Evolutionary conservation across 2,329 filamentous ascomycete genomes (phyloP), one percentile per base, ranked within the genome.

Genomic region (Kalmusia sp.): DNA sequence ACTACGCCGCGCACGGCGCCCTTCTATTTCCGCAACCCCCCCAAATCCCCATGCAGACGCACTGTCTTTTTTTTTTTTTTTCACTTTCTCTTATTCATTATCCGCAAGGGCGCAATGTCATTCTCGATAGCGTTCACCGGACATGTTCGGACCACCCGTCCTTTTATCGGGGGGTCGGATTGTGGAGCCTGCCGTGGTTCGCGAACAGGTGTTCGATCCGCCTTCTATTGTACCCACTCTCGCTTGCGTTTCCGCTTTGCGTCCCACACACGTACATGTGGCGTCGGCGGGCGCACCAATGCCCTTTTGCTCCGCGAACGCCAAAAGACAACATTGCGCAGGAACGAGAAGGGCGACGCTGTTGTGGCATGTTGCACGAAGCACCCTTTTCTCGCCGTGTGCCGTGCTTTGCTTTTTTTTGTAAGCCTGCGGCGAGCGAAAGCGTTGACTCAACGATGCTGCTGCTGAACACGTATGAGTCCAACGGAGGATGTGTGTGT

Each of bases 151-250:
- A 37, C 17, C 9, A 6, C 14, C 9, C 24, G n/a, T n/a, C n/a
- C 15, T 15, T 41, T 12, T 24, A 15, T 19, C 21, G 31, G 31
- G 9, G n/a, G 11, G n/a, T 19, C 17, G n/a, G 6, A 21, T 30
- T 14, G 12, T 19, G 31, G n/a, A n/a, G n/a, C 33, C 19, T 12
- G 25, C 22, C 2, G 12, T 31, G 17, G 27, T 17, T 43, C n/a
- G 33, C 31, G 40, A 51, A 51, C 49, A 46, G 40, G 49, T 46
- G 40, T 51, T 51, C 39, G 33, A 30, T 44, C 39, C 30, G 31
- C 48, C 39, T 21, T 3, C 17, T 25, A n/a, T n/a, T n/a, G n/a
- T n/a, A n/a, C n/a, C n/a, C n/a, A n/a, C n/a, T n/a, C n/a, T 38
- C 49, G 30, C 49, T 22, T 25, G 21, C 1, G 14, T 39, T 44